phyloP scores from a whole-genome alignment of 805 yeast genomes.

The Saccharomycopsis fibuligera region DNA sequence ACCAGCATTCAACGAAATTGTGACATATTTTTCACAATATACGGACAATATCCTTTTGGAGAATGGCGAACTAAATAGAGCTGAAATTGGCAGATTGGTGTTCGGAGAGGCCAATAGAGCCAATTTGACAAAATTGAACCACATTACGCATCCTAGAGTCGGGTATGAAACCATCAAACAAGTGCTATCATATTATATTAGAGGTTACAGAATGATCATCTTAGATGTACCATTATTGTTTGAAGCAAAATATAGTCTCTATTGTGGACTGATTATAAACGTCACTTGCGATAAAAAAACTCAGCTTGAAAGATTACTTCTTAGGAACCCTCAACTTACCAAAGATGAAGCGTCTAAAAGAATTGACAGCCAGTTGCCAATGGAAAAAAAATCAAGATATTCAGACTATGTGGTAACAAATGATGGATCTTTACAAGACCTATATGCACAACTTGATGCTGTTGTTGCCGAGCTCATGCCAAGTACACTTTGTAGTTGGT shows the following conservation, averaged over 20 bases:
- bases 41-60: conserved; percentile 26
- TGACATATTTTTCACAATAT: conserved; percentile 42
- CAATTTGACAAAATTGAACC: conserved; percentile 55
- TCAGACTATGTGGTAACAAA: conserved; percentile 72
- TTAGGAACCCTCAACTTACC: conserved; percentile 62
- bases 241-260: conserved; percentile 63
- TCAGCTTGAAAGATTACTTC: conserved; percentile 58
- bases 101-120: conserved; percentile 50
- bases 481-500: conserved; percentile 2
- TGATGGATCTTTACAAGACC: conserved; percentile 37
- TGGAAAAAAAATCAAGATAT: conserved; percentile 44
- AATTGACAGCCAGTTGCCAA: conserved; percentile 70
- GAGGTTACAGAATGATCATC: conserved; percentile 54
- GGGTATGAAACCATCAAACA: conserved; percentile 49
- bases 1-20: conserved; percentile 60
- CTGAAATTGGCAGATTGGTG: conserved; percentile 70
- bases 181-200: conserved; percentile 50
- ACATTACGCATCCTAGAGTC: conserved; percentile 85
- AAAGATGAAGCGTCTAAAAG: conserved; percentile 64
- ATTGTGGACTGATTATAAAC: conserved; percentile 68
- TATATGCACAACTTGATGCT: conserved; percentile 38
- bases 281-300: conserved; percentile 42
- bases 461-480: conserved; percentile 37
- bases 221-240: conserved; percentile 88
- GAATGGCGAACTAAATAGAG: conserved; percentile 56